Evolutionary conservation across 31 red algal genomes (phyloP).

Genomic region (Odonthalia washingtoniensis): DNA sequence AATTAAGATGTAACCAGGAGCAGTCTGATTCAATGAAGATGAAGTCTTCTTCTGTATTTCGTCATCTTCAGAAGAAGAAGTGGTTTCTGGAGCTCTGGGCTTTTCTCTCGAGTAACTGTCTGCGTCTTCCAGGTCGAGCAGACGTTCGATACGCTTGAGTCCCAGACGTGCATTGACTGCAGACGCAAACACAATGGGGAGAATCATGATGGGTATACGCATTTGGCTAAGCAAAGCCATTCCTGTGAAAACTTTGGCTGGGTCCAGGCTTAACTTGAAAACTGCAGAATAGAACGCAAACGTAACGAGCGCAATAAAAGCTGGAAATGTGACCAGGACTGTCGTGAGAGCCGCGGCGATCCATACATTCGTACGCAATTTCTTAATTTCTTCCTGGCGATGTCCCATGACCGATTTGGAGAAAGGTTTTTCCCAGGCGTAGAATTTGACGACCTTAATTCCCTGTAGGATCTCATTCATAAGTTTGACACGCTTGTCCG

Average conservation of each 20-base stretch:
- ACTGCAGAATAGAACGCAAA: slow-evolving; percentile 82
- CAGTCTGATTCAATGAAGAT: neutral
- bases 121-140: slow-evolving; percentile 84
- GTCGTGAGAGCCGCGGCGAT: slow-evolving; percentile 75
- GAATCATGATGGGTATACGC: slow-evolving; percentile 88
- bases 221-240: slow-evolving; percentile 91
- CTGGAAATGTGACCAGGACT: slow-evolving; percentile 83
- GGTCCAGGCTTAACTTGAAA: slow-evolving; percentile 71
- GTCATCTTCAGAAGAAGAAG: neutral
- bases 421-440: slow-evolving; percentile 97
- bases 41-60: neutral
- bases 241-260: slow-evolving; percentile 85
- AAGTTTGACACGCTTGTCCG: slow-evolving; percentile 91
- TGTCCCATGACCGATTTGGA: slow-evolving; percentile 72
- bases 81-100: neutral
- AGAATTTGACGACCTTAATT: slow-evolving; percentile 97
- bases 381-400: slow-evolving; percentile 79
- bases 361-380: slow-evolving; percentile 69
- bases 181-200: slow-evolving; percentile 82
- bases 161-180: slow-evolving; percentile 84
- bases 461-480: slow-evolving; percentile 99
- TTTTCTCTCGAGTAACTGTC: slow-evolving; percentile 62
- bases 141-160: slow-evolving; percentile 83
- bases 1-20: slow-evolving; percentile 46
- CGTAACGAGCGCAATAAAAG: slow-evolving; percentile 83